These are phyloP conservation scores for Leishmania major DNA, from an alignment of 208 protist species.

Conservation along the genomic window DNA sequence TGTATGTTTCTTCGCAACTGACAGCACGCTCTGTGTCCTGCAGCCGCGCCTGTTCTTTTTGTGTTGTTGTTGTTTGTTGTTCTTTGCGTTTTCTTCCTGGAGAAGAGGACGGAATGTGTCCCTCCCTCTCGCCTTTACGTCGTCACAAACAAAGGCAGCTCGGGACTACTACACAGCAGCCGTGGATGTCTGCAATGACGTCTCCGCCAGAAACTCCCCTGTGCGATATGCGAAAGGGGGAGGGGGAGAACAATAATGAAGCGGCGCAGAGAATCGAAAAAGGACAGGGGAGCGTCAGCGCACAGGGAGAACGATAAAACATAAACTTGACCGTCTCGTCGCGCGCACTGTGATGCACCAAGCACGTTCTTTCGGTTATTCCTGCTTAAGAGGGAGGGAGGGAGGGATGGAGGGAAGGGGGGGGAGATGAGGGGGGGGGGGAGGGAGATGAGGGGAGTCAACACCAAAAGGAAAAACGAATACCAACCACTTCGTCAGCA, in stretches of 20 bases:
- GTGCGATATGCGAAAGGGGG: not conserved
- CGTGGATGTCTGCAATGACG: not conserved
- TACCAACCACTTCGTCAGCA: not conserved
- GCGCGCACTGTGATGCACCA: not conserved
- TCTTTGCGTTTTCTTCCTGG: not conserved
- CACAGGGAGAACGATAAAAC: not conserved
- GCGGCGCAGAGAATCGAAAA: not conserved
- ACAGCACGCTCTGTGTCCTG: not conserved
- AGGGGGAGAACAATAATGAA: not conserved
- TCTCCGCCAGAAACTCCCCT: not conserved
- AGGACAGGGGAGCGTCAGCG: not conserved
- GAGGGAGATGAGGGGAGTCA: not conserved
- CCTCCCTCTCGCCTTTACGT: not conserved
- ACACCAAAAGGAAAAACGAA: not conserved
- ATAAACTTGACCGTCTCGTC: not conserved
- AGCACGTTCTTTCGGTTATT: too few species aligned
- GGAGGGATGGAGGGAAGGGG: not conserved
- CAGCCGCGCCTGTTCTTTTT: not conserved
- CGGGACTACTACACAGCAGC: not conserved
- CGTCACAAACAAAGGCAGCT: not conserved
- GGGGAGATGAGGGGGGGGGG: too few species aligned
- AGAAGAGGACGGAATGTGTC: not conserved
- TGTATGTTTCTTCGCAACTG: not conserved
- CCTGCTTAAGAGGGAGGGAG: not conserved
- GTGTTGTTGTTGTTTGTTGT: too few species aligned